Evolutionary conservation across 2,329 filamentous ascomycete species (phyloP).

Genomic region (Claviceps sp.): DNA sequence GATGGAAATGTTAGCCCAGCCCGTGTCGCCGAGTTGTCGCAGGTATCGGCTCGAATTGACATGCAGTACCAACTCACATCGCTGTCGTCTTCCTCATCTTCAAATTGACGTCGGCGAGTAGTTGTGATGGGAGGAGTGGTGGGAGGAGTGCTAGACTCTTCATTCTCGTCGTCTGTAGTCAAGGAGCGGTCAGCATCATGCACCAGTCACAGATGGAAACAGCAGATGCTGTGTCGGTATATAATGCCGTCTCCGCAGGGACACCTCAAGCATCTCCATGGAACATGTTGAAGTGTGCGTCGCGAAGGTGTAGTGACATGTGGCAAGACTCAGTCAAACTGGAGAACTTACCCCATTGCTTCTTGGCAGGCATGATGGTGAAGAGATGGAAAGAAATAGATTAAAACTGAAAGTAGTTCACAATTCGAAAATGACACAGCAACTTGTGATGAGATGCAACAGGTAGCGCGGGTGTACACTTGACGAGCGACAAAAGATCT

Average conservation of each 20-base stretch:
- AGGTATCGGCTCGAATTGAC: no score
- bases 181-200: conserved; percentile 11
- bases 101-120: conserved; percentile 51
- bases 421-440: not conserved
- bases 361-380: conserved; percentile 24
- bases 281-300: not conserved
- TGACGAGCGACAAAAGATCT: not conserved
- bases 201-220: conserved; percentile 2
- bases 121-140: conserved; percentile 25
- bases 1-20: conserved; percentile 1
- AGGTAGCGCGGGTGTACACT: not conserved
- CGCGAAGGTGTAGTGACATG: conserved; percentile 4
- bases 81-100: conserved; percentile 77
- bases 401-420: not conserved
- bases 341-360: conserved; percentile 27
- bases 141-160: conserved; percentile 21
- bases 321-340: conserved; percentile 1
- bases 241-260: conserved; percentile 3
- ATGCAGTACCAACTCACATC: conserved; percentile 46
- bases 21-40: no score
- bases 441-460: not conserved
- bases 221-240: conserved; percentile 1
- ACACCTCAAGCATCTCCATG: conserved; percentile 1
- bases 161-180: conserved; percentile 26
- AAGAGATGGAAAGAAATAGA: no score